phyloP scores from a whole-genome alignment of 2,329 filamentous ascomycete species.

The Phialophora tarda region DNA sequence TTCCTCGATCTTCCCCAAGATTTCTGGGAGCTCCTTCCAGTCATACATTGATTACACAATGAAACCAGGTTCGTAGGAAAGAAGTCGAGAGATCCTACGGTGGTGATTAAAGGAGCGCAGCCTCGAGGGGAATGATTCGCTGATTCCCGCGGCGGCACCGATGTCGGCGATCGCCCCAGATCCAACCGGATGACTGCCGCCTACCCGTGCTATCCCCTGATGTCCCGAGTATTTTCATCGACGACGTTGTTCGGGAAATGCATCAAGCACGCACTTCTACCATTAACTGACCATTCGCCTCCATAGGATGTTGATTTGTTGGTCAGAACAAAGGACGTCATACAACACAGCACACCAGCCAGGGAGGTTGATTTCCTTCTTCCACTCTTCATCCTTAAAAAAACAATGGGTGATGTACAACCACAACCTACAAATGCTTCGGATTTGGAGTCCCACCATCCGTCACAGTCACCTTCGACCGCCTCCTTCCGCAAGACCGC shows the following conservation, averaged over 20 bases:
- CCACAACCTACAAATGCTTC: background rate
- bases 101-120: background rate
- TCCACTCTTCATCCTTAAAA: background rate
- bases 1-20: too few relatives aligned
- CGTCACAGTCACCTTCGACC: slow-evolving; percentile 4
- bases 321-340: background rate
- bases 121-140: background rate
- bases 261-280: background rate
- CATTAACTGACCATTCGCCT: background rate
- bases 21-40: too few relatives aligned
- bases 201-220: slow-evolving; percentile 3
- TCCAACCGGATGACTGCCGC: background rate
- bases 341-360: background rate
- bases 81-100: background rate
- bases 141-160: background rate
- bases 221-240: background rate
- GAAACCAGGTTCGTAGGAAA: background rate
- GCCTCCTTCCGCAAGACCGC: slow-evolving; percentile 4
- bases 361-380: background rate
- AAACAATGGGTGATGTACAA: background rate
- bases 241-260: background rate
- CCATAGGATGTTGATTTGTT: background rate
- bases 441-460: slow-evolving; percentile 7
- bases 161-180: background rate
- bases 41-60: background rate